Base-by-base conservation (phyloP, 2,329 filamentous ascomycete species). In the Clonostachys byssicola region DNA sequence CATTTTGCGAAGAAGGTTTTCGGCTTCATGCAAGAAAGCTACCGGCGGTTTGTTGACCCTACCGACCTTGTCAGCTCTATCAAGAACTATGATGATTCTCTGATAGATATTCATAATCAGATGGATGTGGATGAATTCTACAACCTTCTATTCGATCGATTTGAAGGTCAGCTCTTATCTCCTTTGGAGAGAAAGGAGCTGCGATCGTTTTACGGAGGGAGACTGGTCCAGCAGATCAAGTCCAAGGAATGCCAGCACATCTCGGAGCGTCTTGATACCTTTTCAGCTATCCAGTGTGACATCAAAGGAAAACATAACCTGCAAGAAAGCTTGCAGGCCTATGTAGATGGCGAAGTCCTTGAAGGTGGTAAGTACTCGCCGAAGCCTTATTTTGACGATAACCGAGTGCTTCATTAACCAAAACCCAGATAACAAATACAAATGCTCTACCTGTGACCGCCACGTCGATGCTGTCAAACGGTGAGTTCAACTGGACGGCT, bases 41-140 rank as follows among this genome's bases (percentile, higher is more conserved):
- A 85, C 54, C 78, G 79, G 35, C 87, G 86, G 54, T 86, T 74
- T 49, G 78, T 92, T 17, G 88, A 94, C 51, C 88, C 94, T 0
- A 74, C 77, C 44, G 74, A 74, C 2, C 84, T 95, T 52, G 87
- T 94, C 13, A 75, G 76, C 34, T 85, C 83, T 39, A 89, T 97
- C 58, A 86, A 83, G 56, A 92, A 87, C 0, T 92, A 92, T 49
- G 89, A 95, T 35, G 88, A 91, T 49, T 78, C 83, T 3, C 76
- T 81, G 14, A 95, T 99, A 52, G 91, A 97, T 63, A 85, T 95
- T 23, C 83, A 85, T 47, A 83, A 88, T 49, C 94, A 99, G 65
- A 97, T 99, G 89, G 94, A 99, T 61, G 94, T 96, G 6, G 94
- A 97, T 56, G 92, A 96, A 62, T 99, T 97, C 62, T 97, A 95